Evolutionary conservation across 805 yeast genomes (phyloP).

Genomic region (Kodamaea hsintzibuensis): DNA sequence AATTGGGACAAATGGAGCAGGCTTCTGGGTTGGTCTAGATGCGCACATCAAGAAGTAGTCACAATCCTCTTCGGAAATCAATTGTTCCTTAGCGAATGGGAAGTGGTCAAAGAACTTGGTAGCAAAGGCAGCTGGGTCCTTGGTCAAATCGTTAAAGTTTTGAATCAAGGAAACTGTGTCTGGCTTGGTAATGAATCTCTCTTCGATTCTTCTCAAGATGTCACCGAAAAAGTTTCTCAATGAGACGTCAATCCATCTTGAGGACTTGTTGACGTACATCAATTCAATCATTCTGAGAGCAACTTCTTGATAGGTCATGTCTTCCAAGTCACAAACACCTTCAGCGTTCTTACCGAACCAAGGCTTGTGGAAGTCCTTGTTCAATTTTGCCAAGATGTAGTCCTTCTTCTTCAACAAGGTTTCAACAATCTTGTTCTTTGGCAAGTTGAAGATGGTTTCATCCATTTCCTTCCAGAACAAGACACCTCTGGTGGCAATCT

Average conservation of each 20-base stretch:
- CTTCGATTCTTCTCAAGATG: slow-evolving; percentile 92
- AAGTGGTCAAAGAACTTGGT: slow-evolving; percentile 63
- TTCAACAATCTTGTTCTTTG: slow-evolving; percentile 82
- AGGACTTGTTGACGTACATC: slow-evolving; percentile 75
- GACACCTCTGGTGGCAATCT: slow-evolving; percentile 97
- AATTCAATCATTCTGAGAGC: slow-evolving; percentile 84
- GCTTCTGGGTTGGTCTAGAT: slow-evolving; percentile 85
- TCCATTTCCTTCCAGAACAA: slow-evolving; percentile 97
- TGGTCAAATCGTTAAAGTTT: slow-evolving; percentile 63
- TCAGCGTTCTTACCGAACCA: slow-evolving; percentile 88
- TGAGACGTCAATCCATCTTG: slow-evolving; percentile 85
- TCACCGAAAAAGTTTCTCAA: slow-evolving; percentile 86
- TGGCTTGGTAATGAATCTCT: slow-evolving; percentile 72
- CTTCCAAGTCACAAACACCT: slow-evolving; percentile 87
- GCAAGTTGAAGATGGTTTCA: slow-evolving; percentile 86
- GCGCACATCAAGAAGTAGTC: slow-evolving; percentile 88
- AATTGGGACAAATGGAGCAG: slow-evolving; percentile 96
- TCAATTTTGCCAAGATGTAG: slow-evolving; percentile 79
- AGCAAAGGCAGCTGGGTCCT: slow-evolving; percentile 59
- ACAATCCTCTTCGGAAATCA: slow-evolving; percentile 91
- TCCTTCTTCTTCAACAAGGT: slow-evolving; percentile 82
- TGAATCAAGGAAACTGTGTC: slow-evolving; percentile 69
- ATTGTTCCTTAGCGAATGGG: slow-evolving; percentile 76
- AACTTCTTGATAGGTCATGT: slow-evolving; percentile 94
- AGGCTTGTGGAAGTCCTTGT: slow-evolving; percentile 95